Evolutionary conservation across 2,329 filamentous ascomycete genomes (phyloP).

Genomic region (Polytolypa hystricis): DNA sequence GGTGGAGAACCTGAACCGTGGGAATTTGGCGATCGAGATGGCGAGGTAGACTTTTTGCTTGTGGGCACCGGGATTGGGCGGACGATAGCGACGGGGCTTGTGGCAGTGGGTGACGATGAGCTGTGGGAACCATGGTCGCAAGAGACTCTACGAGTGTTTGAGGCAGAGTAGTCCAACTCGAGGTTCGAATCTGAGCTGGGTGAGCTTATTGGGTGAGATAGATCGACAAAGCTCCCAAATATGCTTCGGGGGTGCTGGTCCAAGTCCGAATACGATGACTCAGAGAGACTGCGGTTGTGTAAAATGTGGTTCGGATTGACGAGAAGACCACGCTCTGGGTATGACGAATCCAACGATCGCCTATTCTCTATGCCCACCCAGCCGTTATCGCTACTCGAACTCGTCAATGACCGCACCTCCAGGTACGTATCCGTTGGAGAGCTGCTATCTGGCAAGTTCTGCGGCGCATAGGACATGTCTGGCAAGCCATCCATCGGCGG

Average conservation of each 20-base stretch:
- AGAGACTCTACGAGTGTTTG: constrained; percentile 28
- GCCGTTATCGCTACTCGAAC: constrained; percentile 72
- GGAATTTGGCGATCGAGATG: constrained; percentile 49
- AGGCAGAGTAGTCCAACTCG: constrained; percentile 41
- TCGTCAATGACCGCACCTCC: constrained; percentile 71
- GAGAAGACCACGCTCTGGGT: constrained; percentile 54
- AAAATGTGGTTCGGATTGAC: constrained; percentile 89
- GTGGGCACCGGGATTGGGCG: constrained; percentile 54
- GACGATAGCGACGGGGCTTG: constrained; percentile 58
- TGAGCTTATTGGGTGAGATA: constrained; percentile 70
- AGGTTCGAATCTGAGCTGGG: constrained; percentile 66
- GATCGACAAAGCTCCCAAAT: constrained; percentile 73
- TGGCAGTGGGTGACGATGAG: constrained; percentile 35
- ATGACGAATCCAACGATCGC: constrained; percentile 58
- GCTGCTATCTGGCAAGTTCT: constrained; percentile 39
- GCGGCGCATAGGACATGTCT: constrained; percentile 30
- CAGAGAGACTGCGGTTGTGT: constrained; percentile 76
- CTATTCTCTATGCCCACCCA: constrained; percentile 75
- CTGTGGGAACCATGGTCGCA: constrained; percentile 33
- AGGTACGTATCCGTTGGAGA: constrained; percentile 72
- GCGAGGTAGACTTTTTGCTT: constrained; percentile 42
- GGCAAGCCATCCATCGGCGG: constrained; percentile 37
- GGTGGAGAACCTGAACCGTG: constrained; percentile 50
- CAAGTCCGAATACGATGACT: constrained; percentile 68
- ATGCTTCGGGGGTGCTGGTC: constrained; percentile 50